Conservation (phyloP, 2,329 filamentous ascomycete genomes). For the Venturiaceae sp. region DNA sequence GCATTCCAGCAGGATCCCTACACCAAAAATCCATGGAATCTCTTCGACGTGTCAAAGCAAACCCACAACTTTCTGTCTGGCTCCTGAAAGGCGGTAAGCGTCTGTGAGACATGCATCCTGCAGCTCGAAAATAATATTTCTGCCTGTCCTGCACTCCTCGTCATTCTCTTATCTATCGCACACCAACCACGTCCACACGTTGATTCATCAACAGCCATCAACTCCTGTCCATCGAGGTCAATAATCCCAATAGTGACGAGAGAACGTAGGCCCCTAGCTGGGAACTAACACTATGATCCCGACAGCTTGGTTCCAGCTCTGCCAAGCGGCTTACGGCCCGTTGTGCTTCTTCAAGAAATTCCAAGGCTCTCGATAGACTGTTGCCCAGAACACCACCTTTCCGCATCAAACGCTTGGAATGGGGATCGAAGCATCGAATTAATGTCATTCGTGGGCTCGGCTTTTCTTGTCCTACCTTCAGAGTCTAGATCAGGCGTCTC, state of each 20-base stretch:
- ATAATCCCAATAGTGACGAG: no score
- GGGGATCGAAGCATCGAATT: background rate
- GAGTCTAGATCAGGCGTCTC: no score
- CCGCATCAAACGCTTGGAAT: background rate
- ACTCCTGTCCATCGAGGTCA: background rate
- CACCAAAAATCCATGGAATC: no score
- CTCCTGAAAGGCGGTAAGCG: background rate
- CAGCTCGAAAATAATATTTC: background rate
- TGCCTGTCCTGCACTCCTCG: background rate
- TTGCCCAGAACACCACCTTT: background rate
- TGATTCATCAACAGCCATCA: no score
- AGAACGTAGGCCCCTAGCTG: no score
- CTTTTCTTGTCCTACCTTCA: no score
- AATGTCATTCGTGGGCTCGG: no score
- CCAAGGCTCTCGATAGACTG: no score
- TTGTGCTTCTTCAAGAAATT: background rate
- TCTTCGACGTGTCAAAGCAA: no score
- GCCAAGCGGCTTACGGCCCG: background rate
- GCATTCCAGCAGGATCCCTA: no score
- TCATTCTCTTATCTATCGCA: background rate
- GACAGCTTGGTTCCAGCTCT: background rate
- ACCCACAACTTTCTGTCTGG: no score
- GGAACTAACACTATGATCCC: no score
- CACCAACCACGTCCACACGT: background rate
- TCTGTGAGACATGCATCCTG: background rate